Base-by-base conservation (phyloP, 1,139 yeast genomes). In the Eremothecium coryli region DNA sequence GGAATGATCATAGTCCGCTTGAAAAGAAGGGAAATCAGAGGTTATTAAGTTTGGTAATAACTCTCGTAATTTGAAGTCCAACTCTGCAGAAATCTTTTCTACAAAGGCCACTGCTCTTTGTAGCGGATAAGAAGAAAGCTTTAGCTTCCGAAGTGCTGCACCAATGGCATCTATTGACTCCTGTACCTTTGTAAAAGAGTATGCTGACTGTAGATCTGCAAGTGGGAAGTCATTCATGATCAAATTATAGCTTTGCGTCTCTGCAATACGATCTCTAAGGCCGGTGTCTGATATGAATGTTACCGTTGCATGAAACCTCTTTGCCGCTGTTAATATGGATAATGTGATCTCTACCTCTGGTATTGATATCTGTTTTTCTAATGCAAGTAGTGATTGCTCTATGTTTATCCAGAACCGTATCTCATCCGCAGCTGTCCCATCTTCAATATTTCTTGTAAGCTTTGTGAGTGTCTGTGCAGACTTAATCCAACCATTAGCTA, bases 371-470 rank as follows among this genome's bases (percentile, higher is more conserved):
- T 85, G 95, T 2, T 64, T 64, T 34, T 71, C 71, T 1, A 84
- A 65, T 4, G 76, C 64, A 4, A 51, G 42, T 23, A 88, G 60
- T 0, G 86, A 78, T 1, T 61, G 54, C 48, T 82, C 93, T 65
- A 82, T 66, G 0, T 85, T 72, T 15, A 65, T 63, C 96, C 97
- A 88, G 48, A 82, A 88, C 35, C 69, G 73, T 9, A 81, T 67
- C 50, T 88, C 96, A 36, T 82, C 90, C 1, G 63, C 48, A 0
- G 86, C 73, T 0, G 71, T 62, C 0, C 84, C 86, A 29, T 71
- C 75, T 1, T 58, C 44, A 0, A 82, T 74, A 22, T 69, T 69
- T 36, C 70, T 70, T 4, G 68, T 56, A 28, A 78, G 54, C 22
- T 63, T 61, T 0, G 88, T 71, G 6, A 84, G 61, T 1, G 66